Conservation (phyloP, 805 yeast genomes). For the Hanseniaspora lindneri region DNA sequence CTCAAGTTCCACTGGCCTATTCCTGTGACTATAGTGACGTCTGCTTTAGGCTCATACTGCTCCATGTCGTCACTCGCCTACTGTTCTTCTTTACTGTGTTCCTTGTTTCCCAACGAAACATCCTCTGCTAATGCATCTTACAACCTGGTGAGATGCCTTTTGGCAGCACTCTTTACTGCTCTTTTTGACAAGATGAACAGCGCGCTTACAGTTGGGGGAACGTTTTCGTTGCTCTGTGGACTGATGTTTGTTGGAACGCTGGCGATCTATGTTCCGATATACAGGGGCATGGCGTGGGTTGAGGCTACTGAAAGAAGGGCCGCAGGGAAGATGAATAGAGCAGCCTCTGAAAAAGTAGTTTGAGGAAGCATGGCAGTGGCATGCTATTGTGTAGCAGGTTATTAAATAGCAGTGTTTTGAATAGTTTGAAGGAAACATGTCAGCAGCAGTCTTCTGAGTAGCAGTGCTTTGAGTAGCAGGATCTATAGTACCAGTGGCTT, state of each 20-base stretch:
- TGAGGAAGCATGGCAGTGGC: no score
- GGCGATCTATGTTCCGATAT: slow-evolving; percentile 29
- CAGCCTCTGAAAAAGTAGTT: background rate
- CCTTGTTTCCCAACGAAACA: slow-evolving; percentile 55
- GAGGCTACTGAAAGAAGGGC: slow-evolving; percentile 1
- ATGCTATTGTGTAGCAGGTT: no score
- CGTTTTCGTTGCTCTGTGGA: slow-evolving; percentile 57
- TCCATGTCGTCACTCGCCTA: slow-evolving; percentile 46
- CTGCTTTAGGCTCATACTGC: slow-evolving; percentile 39
- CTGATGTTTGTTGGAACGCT: slow-evolving; percentile 29
- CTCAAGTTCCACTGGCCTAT: slow-evolving; percentile 40
- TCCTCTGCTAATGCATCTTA: slow-evolving; percentile 66
- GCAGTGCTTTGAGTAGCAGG: no score
- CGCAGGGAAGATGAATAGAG: no score
- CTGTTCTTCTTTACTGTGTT: slow-evolving; percentile 60
- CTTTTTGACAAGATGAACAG: slow-evolving; percentile 49
- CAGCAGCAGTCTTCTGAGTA: no score
- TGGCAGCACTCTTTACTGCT: slow-evolving; percentile 64
- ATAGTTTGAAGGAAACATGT: no score
- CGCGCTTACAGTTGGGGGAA: slow-evolving; percentile 59
- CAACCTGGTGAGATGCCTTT: slow-evolving; percentile 60
- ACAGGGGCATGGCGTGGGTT: slow-evolving; percentile 21
- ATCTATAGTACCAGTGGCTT: no score
- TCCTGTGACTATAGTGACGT: slow-evolving; percentile 42
- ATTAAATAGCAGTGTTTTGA: no score